phyloP scores from a whole-genome alignment of 345 rosid species.

The Anacardium occidentale region DNA sequence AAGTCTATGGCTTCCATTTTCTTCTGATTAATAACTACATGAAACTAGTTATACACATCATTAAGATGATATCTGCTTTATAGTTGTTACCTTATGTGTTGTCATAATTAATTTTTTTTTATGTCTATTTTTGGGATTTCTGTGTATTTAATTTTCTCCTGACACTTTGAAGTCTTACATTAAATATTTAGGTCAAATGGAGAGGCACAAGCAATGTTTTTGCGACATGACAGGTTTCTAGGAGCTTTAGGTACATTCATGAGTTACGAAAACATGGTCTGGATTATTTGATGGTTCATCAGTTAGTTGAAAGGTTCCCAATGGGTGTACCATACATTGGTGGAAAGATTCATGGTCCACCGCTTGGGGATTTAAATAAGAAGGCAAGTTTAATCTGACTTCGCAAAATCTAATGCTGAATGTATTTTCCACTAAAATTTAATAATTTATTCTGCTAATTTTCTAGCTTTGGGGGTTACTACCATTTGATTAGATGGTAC shows the following conservation, averaged over 20 bases:
- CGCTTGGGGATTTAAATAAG: constrained; percentile 90
- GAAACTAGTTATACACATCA: constrained; percentile 5
- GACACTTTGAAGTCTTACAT: constrained; percentile 9
- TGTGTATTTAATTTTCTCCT: constrained; percentile 11
- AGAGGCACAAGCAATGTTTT: constrained; percentile 90
- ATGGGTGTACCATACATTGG: constrained; percentile 99
- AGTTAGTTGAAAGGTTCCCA: constrained; percentile 98
- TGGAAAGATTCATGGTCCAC: constrained; percentile 96
- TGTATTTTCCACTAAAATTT: constrained; percentile 5
- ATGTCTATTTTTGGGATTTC: neutral
- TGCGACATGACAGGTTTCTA: constrained; percentile 95
- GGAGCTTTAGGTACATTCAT: constrained; percentile 98
- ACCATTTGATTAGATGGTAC: neutral
- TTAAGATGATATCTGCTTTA: constrained; percentile 4
- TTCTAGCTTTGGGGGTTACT: neutral
- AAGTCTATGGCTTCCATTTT: neutral
- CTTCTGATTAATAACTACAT: neutral
- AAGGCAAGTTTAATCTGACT: constrained; percentile 58
- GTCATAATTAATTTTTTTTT: neutral
- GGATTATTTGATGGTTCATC: constrained; percentile 97
- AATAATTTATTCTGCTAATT: neutral
- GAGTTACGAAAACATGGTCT: constrained; percentile 98
- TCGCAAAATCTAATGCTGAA: constrained; percentile 15
- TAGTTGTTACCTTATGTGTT: constrained; percentile 8
- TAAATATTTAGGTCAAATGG: constrained; percentile 78